These are phyloP conservation scores for Cymodocea nodosa DNA, from an alignment of 116 monocot species.

Conservation along the genomic window DNA sequence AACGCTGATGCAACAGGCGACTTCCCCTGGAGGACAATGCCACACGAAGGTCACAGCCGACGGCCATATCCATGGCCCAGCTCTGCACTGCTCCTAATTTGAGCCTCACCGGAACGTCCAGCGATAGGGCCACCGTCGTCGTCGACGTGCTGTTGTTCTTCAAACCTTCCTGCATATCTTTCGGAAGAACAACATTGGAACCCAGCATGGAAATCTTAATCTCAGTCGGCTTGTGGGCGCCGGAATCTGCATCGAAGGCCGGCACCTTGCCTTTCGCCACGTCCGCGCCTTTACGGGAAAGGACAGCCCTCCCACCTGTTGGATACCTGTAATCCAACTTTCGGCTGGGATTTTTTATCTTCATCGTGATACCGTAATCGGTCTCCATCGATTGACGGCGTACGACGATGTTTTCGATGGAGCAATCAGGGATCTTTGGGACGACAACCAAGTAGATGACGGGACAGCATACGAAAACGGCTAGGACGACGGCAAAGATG, in stretches of 20 bases:
- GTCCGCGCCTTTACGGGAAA: slow-evolving; percentile 3
- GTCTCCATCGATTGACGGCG: neutral
- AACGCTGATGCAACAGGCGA: slow-evolving; percentile 18
- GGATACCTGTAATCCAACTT: slow-evolving; percentile 8
- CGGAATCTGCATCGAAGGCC: slow-evolving; percentile 5
- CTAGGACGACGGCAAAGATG: slow-evolving; percentile 6
- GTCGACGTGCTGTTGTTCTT: slow-evolving; percentile 5
- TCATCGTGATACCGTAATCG: slow-evolving; percentile 18
- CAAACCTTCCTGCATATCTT: slow-evolving; percentile 9
- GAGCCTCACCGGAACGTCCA: slow-evolving; percentile 15
- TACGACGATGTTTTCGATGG: slow-evolving; percentile 11
- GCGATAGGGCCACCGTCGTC: slow-evolving; percentile 1
- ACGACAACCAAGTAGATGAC: slow-evolving; percentile 11
- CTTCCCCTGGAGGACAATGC: slow-evolving; percentile 6
- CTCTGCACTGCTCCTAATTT: slow-evolving; percentile 11
- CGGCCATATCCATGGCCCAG: slow-evolving; percentile 8
- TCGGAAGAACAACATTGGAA: slow-evolving; percentile 1
- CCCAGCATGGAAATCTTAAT: slow-evolving; percentile 8
- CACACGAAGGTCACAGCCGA: slow-evolving; percentile 21
- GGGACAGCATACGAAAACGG: neutral
- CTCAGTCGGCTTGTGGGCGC: neutral
- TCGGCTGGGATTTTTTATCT: slow-evolving; percentile 21
- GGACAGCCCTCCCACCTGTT: slow-evolving; percentile 14
- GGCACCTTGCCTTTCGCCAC: slow-evolving; percentile 25
- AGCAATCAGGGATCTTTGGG: slow-evolving; percentile 23